These are phyloP conservation scores for Deuterostichococcus epilithicus DNA, from an alignment of 139 green algal genomes.

Conservation along the genomic window DNA sequence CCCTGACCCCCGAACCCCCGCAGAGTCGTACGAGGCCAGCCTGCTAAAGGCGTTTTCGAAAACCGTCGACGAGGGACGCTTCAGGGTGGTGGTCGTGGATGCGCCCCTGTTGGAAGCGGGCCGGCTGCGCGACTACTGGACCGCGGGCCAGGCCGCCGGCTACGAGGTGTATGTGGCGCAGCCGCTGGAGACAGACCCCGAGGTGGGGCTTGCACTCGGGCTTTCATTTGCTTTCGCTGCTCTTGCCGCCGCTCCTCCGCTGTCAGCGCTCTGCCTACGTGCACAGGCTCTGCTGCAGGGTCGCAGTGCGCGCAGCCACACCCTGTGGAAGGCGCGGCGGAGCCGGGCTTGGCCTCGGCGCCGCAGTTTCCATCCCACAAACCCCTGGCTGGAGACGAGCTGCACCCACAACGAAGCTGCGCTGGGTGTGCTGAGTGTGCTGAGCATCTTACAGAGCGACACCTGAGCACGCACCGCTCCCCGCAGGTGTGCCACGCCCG, in stretches of 20 bases:
- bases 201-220: neutral
- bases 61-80: conserved; percentile 61
- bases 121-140: conserved; percentile 49
- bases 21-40: conserved; percentile 57
- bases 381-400: too few relatives aligned
- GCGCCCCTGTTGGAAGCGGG: conserved; percentile 43
- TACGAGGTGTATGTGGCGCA: conserved; percentile 60
- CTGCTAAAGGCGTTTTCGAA: conserved; percentile 55
- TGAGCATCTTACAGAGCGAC: neutral
- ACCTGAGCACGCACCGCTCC: neutral
- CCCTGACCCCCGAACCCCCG: neutral
- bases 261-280: too few relatives aligned
- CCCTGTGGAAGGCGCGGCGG: too few relatives aligned
- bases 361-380: too few relatives aligned
- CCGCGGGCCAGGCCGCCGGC: conserved; percentile 43
- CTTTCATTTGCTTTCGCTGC: neutral
- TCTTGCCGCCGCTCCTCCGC: neutral
- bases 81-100: conserved; percentile 69
- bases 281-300: too few relatives aligned
- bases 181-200: conserved; percentile 30
- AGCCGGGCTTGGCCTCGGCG: too few relatives aligned
- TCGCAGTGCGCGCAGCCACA: too few relatives aligned
- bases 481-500: conserved; percentile 34
- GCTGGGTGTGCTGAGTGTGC: too few relatives aligned
- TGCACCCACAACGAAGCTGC: too few relatives aligned